Evolutionary conservation across 768 basidiomycete genomes (phyloP).

Genomic region (Plicaturopsis crispa): DNA sequence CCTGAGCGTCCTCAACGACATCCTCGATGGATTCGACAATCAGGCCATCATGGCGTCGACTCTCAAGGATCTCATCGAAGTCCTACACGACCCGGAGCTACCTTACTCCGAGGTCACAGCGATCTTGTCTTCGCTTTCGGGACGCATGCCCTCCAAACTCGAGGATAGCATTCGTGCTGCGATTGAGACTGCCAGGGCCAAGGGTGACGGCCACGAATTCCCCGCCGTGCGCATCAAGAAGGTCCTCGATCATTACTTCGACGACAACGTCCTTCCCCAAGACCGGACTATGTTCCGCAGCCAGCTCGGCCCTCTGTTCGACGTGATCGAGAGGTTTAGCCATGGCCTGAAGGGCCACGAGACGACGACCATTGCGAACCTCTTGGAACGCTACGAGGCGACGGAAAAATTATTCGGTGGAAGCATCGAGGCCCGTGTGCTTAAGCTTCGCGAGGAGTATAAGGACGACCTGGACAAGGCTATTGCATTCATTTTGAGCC

Average conservation of each 20-base stretch:
- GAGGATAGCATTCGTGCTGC: conserved; percentile 78
- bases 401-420: conserved; percentile 93
- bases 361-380: conserved; percentile 62
- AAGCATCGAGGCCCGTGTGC: conserved; percentile 86
- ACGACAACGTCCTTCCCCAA: conserved; percentile 70
- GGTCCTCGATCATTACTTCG: conserved; percentile 75
- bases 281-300: conserved; percentile 77
- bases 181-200: conserved; percentile 70
- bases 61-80: conserved; percentile 78
- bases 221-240: conserved; percentile 84
- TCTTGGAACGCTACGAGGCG: conserved; percentile 73
- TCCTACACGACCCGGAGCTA: conserved; percentile 78
- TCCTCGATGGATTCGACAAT: conserved; percentile 95
- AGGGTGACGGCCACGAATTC: conserved; percentile 77
- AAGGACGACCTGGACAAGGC: conserved; percentile 91
- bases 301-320: conserved; percentile 62
- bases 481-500: conserved; percentile 80
- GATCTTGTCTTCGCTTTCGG: conserved; percentile 82
- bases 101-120: conserved; percentile 83
- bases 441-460: conserved; percentile 84
- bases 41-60: conserved; percentile 83
- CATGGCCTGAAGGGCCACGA: conserved; percentile 86
- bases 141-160: conserved; percentile 87
- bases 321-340: conserved; percentile 72
- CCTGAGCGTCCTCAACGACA: conserved; percentile 75